Base-by-base conservation (phyloP, 2,329 filamentous ascomycete genomes). In the Mycosphaerella arachidis region DNA sequence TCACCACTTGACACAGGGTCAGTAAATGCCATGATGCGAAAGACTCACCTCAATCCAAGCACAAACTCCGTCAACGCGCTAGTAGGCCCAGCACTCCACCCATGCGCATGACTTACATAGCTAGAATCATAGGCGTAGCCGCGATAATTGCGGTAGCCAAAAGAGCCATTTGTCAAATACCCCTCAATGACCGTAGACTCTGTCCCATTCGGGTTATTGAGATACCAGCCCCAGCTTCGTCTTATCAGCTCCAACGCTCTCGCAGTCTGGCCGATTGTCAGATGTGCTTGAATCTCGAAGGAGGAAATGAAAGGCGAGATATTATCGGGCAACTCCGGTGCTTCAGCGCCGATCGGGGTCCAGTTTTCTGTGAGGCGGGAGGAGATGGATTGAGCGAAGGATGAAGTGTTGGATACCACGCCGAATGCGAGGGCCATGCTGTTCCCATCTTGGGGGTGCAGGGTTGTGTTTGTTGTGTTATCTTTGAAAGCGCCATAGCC, bases 381-480 rank as follows among this genome's bases (percentile, higher is more conserved):
- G 30, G 75, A 78, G 54, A 81, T 70, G 18, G 64, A 67, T 56
- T 72, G 69, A 0, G 63, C 64, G 6, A 66, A 62, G 6, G 63
- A 60, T 13, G 68, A 70, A 40, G 66, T 73, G 54, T 72, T 73
- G 20, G 72, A 68, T 48, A 76, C 66, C 18, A 77, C 64, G 55
- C 72, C 73, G 58, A 73, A 72, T 53, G 76, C 65, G n/a, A 78
- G 62, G 0, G 78, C 70, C 75, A 75, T 76, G 52, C 68, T 64
- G 56, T 78, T 78, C 6, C 76, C 83, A 62, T 86, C 84, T 72
- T 88, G 84, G 0, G 84, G 83, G 62, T 72, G 65, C 1, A 77
- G 67, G 5, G 64, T 68, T 6, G 74, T 76, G 55, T 63, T 54
- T 7, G 73, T 75, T 9, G 72, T 70, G 56, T 76, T 77, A 62